Percentiles rank a stretch among this genome's conserved stretches.
Evolutionary conservation across 2,329 filamentous ascomycete genomes (phyloP).

Genomic region (Monosporascus sp.): DNA sequence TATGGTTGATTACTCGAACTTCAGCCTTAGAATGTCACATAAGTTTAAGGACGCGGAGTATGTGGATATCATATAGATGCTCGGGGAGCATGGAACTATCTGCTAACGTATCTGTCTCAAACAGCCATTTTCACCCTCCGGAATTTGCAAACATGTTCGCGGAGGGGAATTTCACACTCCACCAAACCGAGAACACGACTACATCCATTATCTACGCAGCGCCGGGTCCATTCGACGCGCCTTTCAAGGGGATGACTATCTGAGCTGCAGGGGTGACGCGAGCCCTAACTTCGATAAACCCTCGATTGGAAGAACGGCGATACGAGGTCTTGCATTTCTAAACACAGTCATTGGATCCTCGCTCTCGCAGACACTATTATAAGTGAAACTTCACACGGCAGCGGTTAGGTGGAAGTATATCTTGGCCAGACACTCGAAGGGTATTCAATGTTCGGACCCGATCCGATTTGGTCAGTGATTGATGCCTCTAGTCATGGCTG

Average conservation of each 20-base stretch:
- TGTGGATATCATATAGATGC: neutral
- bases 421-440: no score
- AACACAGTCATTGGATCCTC: no score
- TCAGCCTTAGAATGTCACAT: neutral
- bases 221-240: neutral
- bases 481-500: no score
- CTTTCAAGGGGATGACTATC: neutral
- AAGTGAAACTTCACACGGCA: no score
- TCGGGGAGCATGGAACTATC: neutral
- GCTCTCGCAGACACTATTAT: no score
- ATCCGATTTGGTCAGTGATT: no score
- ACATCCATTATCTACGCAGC: neutral
- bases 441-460: no score
- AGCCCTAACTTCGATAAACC: neutral
- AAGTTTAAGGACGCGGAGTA: neutral
- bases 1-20: neutral
- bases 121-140: neutral
- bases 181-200: neutral
- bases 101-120: neutral
- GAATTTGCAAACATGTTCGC: neutral
- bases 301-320: neutral
- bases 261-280: neutral
- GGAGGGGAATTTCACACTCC: neutral
- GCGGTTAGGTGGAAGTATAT: no score
- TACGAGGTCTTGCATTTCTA: neutral